Evolutionary conservation across 2,329 filamentous ascomycete genomes (phyloP), one percentile per base, ranked within the genome.

Genomic region (Diaporthe sp.): DNA sequence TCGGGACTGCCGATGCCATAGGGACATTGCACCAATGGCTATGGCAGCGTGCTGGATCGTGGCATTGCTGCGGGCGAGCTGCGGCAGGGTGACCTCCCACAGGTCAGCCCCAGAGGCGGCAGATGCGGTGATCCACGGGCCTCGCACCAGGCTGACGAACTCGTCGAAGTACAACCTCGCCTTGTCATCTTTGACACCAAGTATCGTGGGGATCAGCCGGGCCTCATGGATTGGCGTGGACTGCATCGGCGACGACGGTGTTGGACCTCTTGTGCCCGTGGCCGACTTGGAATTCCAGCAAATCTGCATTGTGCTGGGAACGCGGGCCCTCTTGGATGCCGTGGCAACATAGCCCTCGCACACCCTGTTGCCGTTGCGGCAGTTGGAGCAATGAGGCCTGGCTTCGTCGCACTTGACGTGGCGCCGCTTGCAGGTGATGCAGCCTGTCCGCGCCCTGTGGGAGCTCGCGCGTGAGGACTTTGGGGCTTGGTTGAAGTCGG

Each of bases 1-100:
- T 6, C 28, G 42, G 22, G 61, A 67, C 42, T 67, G 42, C 0
- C 42, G 61, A n/a, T 49, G 42, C 61, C 61, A 67, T 3, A 67
- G 12, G 25, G 61, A 67, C 42, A 67, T 67, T 49, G 61, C 61
- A 5, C 61, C 61, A 4, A 67, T 49, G 42, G 61, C 61, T n/a
- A 67, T 67, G 42, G 61, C 61, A 49, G 61, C 61, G 61, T 49
- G 61, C 31, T 42, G 61, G 42, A 67, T 42, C n/a, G 61, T 67
- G 17, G 46, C 17, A 9, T 67, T 67, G 25, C 42, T 67, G 61
- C 44, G 61, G 17, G 61, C 61, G 44, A 67, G 61, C 42, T 67
- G 61, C 10, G 61, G 61, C 10, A 67, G 44, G 42, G 61, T 67
- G 19, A 67, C 61, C 42, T 67, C 61, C 61, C 61, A 67, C 61